Conservation (phyloP, 495 filamentous ascomycete species). For the Letharia columbiana region DNA sequence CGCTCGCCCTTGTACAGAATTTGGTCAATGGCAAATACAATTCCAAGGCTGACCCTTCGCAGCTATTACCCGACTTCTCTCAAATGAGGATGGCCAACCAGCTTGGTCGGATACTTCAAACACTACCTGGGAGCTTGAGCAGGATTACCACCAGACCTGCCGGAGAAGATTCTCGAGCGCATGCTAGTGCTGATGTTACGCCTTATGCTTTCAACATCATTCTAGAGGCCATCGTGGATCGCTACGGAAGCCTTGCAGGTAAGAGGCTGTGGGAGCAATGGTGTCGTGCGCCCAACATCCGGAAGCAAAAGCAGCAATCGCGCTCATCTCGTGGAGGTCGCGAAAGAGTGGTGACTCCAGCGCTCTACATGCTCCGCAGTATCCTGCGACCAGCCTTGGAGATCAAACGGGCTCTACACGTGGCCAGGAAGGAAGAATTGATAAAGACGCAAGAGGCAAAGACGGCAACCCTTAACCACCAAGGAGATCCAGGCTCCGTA, state of each 20-base stretch:
- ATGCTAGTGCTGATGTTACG: constrained; percentile 21
- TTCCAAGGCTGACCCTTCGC: constrained; percentile 27
- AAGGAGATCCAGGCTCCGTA: neutral
- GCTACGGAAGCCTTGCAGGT: constrained; percentile 36
- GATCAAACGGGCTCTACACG: neutral
- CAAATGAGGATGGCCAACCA: constrained; percentile 28
- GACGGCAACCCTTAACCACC: neutral
- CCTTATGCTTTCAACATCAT: constrained; percentile 40
- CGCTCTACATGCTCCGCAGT: constrained; percentile 37
- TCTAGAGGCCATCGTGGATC: constrained; percentile 41
- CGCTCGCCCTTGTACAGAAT: constrained; percentile 15
- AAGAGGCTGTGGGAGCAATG: constrained; percentile 36
- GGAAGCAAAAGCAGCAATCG: neutral
- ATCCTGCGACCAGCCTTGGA: constrained; percentile 25
- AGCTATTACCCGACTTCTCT: constrained; percentile 15
- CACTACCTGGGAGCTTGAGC: constrained; percentile 14
- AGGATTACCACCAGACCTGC: constrained; percentile 20
- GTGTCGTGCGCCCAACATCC: constrained; percentile 30
- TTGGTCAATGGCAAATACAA: constrained; percentile 24
- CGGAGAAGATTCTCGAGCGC: constrained; percentile 16
- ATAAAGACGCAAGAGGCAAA: neutral
- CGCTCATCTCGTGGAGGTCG: neutral
- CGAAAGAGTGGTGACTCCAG: constrained; percentile 26
- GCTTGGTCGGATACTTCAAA: constrained; percentile 19
- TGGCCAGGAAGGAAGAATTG: neutral